Evolutionary conservation across 139 green algal genomes (phyloP).

Genomic region (Gonium pectorale): DNA sequence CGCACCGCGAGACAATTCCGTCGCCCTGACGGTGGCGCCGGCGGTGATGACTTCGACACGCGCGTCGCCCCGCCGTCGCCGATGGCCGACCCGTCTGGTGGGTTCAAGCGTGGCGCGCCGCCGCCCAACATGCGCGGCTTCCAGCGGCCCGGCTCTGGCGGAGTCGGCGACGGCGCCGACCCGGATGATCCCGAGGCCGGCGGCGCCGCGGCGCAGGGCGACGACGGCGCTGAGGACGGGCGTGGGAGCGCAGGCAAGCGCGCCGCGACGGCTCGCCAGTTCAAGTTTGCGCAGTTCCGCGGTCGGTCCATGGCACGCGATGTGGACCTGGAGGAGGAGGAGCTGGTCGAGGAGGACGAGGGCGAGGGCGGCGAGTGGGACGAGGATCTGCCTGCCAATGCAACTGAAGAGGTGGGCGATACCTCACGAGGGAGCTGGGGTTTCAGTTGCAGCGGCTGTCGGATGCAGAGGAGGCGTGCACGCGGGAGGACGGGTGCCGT

Average conservation of each 20-base stretch:
- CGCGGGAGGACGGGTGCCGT: too few species aligned
- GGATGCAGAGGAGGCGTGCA: too few species aligned
- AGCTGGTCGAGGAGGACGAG: not conserved
- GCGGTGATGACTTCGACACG: not conserved
- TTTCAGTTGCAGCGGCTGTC: too few species aligned
- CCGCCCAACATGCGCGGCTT: not conserved
- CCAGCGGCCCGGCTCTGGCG: not conserved
- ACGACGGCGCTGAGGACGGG: not conserved
- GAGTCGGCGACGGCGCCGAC: not conserved
- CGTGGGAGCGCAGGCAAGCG: not conserved
- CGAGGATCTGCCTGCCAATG: slow-evolving; percentile 11
- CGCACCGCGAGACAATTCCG: not conserved
- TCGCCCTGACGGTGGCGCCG: not conserved
- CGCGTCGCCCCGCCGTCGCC: not conserved
- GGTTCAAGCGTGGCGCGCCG: too few species aligned
- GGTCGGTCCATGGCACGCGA: not conserved
- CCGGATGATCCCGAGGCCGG: not conserved
- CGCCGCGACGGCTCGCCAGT: not conserved
- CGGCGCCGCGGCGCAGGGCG: not conserved
- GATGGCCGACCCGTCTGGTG: too few species aligned
- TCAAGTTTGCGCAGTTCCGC: slow-evolving; percentile 17
- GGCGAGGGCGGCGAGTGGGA: not conserved
- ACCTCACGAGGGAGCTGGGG: too few species aligned
- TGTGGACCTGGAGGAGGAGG: not conserved
- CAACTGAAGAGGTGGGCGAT: slow-evolving; percentile 18